Evolutionary conservation across 2,329 filamentous ascomycete genomes (phyloP).

Genomic region (Zymoseptoria tritici): DNA sequence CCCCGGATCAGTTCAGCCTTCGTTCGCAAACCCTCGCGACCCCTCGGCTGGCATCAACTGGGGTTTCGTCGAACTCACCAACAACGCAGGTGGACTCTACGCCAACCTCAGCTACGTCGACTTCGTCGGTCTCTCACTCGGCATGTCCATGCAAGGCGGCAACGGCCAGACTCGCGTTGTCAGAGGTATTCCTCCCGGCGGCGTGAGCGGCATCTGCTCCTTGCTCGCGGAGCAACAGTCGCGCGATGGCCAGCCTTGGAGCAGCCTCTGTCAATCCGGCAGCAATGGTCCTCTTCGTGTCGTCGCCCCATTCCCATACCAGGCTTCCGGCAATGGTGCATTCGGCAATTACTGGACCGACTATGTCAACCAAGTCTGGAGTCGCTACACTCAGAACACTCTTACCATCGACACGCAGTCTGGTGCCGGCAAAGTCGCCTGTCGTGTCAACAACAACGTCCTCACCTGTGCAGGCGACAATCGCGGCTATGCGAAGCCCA

Average conservation of each 20-base stretch:
- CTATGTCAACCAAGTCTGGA: conserved; percentile 48
- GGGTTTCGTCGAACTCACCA: conserved; percentile 40
- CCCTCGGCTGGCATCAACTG: conserved; percentile 36
- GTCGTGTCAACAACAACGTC: conserved; percentile 37
- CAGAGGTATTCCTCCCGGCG: conserved; percentile 55
- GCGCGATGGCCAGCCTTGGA: conserved; percentile 54
- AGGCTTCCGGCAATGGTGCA: conserved; percentile 38
- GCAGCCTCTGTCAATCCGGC: conserved; percentile 49
- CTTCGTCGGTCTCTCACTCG: conserved; percentile 39
- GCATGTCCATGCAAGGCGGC: conserved; percentile 47
- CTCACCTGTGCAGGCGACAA: conserved; percentile 36
- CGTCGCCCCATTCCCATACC: conserved; percentile 35
- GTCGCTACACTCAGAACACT: conserved; percentile 37
- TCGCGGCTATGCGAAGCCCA: conserved; percentile 49
- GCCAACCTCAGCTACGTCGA: conserved; percentile 33
- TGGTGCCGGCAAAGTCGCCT: conserved; percentile 46
- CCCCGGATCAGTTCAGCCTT: conserved; percentile 41
- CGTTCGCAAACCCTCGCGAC: conserved; percentile 33
- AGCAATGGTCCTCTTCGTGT: conserved; percentile 32
- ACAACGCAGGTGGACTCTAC: conserved; percentile 37
- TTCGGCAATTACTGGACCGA: conserved; percentile 45
- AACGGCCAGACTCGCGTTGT: conserved; percentile 36
- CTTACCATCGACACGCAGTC: conserved; percentile 60
- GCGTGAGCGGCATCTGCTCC: conserved; percentile 49
- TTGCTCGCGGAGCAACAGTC: conserved; percentile 48